Base-by-base conservation (phyloP, 2,329 filamentous ascomycete species). In the Fusarium scirpi region DNA sequence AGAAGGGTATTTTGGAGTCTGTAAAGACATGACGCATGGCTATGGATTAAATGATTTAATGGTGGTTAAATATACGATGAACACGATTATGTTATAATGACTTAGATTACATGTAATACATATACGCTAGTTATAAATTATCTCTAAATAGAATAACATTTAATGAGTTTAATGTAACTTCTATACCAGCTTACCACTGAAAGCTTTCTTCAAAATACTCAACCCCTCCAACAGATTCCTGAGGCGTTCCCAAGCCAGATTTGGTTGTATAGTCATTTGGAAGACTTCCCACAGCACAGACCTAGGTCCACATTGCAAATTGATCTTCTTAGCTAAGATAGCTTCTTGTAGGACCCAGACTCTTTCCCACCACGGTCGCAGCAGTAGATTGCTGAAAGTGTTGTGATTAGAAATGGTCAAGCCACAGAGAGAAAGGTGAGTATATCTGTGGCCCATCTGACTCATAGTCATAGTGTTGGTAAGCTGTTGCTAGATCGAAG, bases 391-490 rank as follows among this genome's bases (percentile, higher is more conserved):
- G n/a, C n/a, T n/a, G n/a, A n/a, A n/a, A n/a, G n/a, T n/a, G n/a
- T n/a, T n/a, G n/a, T n/a, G n/a, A n/a, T n/a, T 0, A n/a, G 10
- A 38, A 1, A 18, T 18, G 34, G 34, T n/a, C 34, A 4, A 38
- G 6, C 9, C 6, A 38, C n/a, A 18, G 34, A 38, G 6, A 18
- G 34, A 4, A n/a, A 38, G 34, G 34, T n/a, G 18, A 12, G 34
- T 12, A 0, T 12, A 38, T 7, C 1, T 12, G 3, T 38, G 34
- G 34, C 34, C 2, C 6, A 7, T 38, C 3, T n/a, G 0, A 12
- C 34, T 38, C 1, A 12, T n/a, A 6, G 9, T 6, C 16, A 38
- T 10, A n/a, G 10, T 38, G 34, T n/a, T 38, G 34, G n/a, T 3
- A n/a, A 12, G 18, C 6, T 38, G 34, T n/a, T 8, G 12, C 18